These are phyloP conservation scores for Sporothrix brasiliensis DNA, from an alignment of 2,329 filamentous ascomycete species.

Conservation along the genomic window DNA sequence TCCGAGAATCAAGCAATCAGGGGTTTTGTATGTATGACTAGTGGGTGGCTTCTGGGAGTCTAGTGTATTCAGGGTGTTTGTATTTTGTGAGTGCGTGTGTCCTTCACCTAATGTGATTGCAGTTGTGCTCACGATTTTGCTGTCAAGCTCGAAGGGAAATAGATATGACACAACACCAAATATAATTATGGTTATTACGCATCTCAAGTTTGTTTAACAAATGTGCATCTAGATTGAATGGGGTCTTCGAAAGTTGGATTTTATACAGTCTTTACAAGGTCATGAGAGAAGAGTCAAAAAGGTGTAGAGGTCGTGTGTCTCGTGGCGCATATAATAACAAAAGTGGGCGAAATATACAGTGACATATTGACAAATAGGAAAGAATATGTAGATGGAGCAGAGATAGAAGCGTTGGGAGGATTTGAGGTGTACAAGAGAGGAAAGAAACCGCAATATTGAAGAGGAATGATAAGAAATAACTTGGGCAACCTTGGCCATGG, in stretches of 20 bases:
- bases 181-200: no score
- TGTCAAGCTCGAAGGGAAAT: background rate
- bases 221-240: no score
- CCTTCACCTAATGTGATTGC: no score
- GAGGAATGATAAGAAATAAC: background rate
- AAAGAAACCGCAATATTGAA: background rate
- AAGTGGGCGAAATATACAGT: background rate
- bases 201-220: no score
- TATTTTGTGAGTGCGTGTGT: background rate
- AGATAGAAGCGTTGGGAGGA: background rate
- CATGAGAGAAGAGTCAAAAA: background rate
- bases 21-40: background rate
- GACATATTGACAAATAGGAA: background rate
- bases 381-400: slow-evolving; percentile 1
- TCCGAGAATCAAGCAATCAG: background rate
- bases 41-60: background rate
- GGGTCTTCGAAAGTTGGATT: background rate
- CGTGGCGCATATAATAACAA: background rate
- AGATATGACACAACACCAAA: background rate
- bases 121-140: no score
- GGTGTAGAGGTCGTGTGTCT: background rate
- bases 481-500: no score
- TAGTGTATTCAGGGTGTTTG: background rate
- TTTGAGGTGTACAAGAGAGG: background rate
- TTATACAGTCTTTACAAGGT: background rate